A percentile compares a stretch with the other conserved stretches of the same genome.
Conservation (phyloP, 768 basidiomycete genomes). For the Pleurotus tuber-regium region DNA sequence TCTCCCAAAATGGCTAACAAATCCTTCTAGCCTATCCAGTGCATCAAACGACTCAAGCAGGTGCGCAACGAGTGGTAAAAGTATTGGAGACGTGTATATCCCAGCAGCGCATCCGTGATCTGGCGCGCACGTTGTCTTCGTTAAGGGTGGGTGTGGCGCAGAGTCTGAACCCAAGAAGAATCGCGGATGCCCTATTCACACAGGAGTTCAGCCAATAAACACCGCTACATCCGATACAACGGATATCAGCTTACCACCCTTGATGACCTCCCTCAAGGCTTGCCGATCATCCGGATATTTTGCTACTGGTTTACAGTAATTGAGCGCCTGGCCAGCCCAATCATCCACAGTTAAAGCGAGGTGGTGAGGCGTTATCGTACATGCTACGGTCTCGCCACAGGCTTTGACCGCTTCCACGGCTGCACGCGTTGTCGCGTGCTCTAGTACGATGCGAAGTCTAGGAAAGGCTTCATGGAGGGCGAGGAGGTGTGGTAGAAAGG, state of each 20-base stretch:
- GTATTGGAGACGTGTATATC: slow-evolving; percentile 90
- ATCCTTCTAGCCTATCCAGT: slow-evolving; percentile 75
- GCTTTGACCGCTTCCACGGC: slow-evolving; percentile 85
- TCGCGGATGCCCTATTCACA: slow-evolving; percentile 70
- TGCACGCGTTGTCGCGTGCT: slow-evolving; percentile 93
- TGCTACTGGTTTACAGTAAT: slow-evolving; percentile 97
- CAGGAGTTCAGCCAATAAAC: neutral
- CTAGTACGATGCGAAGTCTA: slow-evolving; percentile 88
- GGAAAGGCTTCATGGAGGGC: slow-evolving; percentile 85
- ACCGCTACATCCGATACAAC: neutral
- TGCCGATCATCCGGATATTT: slow-evolving; percentile 91
- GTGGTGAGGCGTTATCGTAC: slow-evolving; percentile 97
- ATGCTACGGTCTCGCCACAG: slow-evolving; percentile 81
- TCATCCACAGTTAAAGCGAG: slow-evolving; percentile 92
- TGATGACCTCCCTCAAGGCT: slow-evolving; percentile 76
- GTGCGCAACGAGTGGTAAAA: slow-evolving; percentile 88
- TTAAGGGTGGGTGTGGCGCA: slow-evolving; percentile 79
- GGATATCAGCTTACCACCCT: slow-evolving; percentile 55
- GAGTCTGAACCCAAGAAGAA: slow-evolving; percentile 99
- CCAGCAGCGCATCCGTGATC: slow-evolving; percentile 86
- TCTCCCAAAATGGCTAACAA: slow-evolving; percentile 78
- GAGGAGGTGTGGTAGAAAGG: slow-evolving; percentile 84
- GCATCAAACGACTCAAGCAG: slow-evolving; percentile 87
- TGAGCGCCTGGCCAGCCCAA: slow-evolving; percentile 93
- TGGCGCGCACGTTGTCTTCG: slow-evolving; percentile 71